Base-by-base conservation (phyloP, 2,329 filamentous ascomycete genomes). In the Verticillium longisporum region DNA sequence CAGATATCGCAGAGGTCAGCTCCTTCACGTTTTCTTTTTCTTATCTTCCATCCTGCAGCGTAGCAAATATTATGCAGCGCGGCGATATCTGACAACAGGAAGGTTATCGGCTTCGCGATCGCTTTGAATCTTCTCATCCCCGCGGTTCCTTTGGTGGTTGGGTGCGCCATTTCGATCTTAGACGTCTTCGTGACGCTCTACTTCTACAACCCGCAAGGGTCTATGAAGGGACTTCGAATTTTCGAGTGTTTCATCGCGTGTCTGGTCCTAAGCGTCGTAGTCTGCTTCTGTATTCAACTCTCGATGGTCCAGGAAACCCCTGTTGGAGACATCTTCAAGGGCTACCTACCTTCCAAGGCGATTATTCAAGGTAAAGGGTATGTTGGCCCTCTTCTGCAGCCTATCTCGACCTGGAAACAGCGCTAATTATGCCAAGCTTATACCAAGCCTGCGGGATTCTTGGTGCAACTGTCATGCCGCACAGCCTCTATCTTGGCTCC, bases 401-500 rank as follows among this genome's bases (percentile, higher is more conserved):
- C 32, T 60, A 53, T 55, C 54, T 34, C 14, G 32, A 4, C 3
- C 26, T 26, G 26, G 15, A 1, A 9, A 2, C 9, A 68, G 69
- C 15, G 60, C 45, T 50, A 50, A 50, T 21, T 3, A 18, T 21
- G 45, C 45, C 45, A 50, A 73, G 79, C 56, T 69, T 88, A 0
- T 90, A 89, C 69, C 87, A 90, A 72, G 83, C 88, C 1, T 92
- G 89, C 64, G 89, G 89, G 58, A 92, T 92, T 61, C 78, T 92
- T 0, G 89, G 89, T 1, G 89, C 89, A 3, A 92, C 89, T 0
- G 88, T 89, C 31, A 89, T 89, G 87, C 87, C 87, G 4, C 87
- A 89, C 67, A 86, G 83, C 59, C 74, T 90, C 3, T 90, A 87
- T 66, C 79, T 91, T 3, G 88, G 88, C 26, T 88, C 85, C 5